phyloP scores from a whole-genome alignment of 257 asterid species.

The Solanum sparsipilum region DNA sequence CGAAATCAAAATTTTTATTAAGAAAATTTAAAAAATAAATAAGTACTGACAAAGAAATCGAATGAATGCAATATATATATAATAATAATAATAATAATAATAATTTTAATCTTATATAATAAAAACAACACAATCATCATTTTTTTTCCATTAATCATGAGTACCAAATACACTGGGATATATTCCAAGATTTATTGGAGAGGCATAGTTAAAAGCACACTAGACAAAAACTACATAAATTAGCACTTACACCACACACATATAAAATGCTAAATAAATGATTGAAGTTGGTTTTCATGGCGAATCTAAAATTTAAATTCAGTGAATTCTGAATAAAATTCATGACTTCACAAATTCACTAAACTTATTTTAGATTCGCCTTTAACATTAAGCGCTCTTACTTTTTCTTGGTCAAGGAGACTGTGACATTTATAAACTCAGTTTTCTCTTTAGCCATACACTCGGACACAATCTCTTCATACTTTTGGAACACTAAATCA shows the following conservation, averaged over 20 bases:
- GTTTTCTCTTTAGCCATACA: slow-evolving; percentile 14
- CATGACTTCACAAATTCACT: not conserved
- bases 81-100: too few relatives aligned
- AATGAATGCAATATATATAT: too few relatives aligned
- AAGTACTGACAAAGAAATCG: too few relatives aligned
- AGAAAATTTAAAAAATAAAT: too few relatives aligned
- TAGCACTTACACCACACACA: not conserved
- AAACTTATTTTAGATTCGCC: not conserved
- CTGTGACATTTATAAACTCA: slow-evolving; percentile 5
- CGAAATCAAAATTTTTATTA: too few relatives aligned
- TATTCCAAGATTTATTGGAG: not conserved
- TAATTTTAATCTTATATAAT: too few relatives aligned
- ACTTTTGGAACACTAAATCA: slow-evolving; percentile 28
- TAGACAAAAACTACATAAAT: not conserved
- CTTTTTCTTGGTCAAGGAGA: not conserved
- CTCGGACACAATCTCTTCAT: slow-evolving; percentile 7
- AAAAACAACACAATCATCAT: not conserved
- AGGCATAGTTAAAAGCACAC: not conserved
- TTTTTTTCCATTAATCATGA: not conserved
- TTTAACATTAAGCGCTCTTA: not conserved
- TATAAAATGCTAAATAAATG: not conserved
- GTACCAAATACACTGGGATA: not conserved
- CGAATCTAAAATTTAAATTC: not conserved
- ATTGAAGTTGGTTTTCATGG: not conserved
- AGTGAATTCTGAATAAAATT: not conserved